Base-by-base conservation (phyloP, 257 asterid genomes). In the Ligustrum vulgare region DNA sequence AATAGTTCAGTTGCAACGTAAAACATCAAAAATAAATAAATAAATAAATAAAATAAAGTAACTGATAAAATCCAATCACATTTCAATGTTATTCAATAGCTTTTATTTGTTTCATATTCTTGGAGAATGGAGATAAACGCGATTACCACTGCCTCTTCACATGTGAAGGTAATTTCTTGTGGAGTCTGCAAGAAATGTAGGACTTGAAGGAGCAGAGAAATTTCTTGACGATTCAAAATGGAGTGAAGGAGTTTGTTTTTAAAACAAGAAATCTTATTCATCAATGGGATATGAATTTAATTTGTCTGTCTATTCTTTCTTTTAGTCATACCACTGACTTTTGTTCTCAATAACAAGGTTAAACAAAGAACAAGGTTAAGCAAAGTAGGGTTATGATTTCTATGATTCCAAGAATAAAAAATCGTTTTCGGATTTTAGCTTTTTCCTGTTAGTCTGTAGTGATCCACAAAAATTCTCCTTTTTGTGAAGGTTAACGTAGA, bases 191-290 rank as follows among this genome's bases (percentile, higher is more conserved):
- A 81, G 78, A 69, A 91, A 91, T 80, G 98, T 84, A 16, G 99
- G 98, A 64, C 78, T 94, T 9, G 93, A 88, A 85, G 98, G 98
- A 78, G 98, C 97, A 60, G 93, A 89, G 8, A 95, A 89, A 85
- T 92, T 88, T 86, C 98, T 94, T 64, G 92, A 82, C 20, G 85
- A 94, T 87, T 93, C 99, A 23, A 88, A 82, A 89, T 70, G 99
- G 99, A 31, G 71, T 86, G 25, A 86, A 89, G 69, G 97, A 94
- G 98, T 94, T 87, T 4, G 16, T 34, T 63, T 20, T 75, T 4
- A 43, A 39, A 32, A 58, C 56, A 28, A 67, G 67, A 71, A 71
- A 78, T 70, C n/a, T n/a, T n/a, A n/a, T n/a, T 34, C 25, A 18
- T 64, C 15, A 11, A 0, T 41, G 25, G 18, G 37, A 64, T 51